Base-by-base conservation (phyloP, 2,329 filamentous ascomycete species). In the Periconia macrospinosa region DNA sequence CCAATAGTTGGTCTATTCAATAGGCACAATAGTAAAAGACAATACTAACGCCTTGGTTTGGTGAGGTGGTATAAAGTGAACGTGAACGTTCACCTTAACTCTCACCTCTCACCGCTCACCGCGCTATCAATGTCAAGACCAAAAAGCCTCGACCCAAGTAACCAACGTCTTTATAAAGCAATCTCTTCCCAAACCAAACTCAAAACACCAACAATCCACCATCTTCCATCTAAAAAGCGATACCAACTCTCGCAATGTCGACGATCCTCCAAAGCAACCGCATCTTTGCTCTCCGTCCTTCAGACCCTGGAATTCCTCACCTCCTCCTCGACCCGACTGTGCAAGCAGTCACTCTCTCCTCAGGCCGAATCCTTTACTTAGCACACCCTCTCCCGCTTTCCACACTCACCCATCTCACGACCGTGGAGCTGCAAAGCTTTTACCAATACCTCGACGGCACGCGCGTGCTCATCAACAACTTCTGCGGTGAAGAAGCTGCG, bases 231-330 rank as follows among this genome's bases (percentile, higher is more conserved):
- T 8, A 27, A 27, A 27, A 27, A n/a, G 8, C 23, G 23, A 27
- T 5, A 8, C 23, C 41, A 23, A 18, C 3, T 5, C 17, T n/a
- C 43, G 30, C 17, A 23, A 45, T 45, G 43, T 6, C 17, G n/a
- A 2, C 50, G 30, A 20, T 48, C 30, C 27, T 45, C 23, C 3
- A 27, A 15, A 45, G 45, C 41, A 17, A 41, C 13, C 48, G 45
- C n/a, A 19, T 55, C 30, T 55, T 55, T 23, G 53, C 53, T 13
- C 33, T 55, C 1, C 53, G 53, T 7, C 49, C 20, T 15, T 1
- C 1, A 2, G 53, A 55, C 17, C 7, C 18, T 27, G 18, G 23
- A 2, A 45, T 55, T 14, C 15, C 41, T 23, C 41, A 55, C 33
- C 45, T 55, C 18, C 41, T 55, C 8, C 14, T 19, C 30, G 45